Percentiles rank a stretch among this genome's conserved stretches.
These are phyloP conservation scores for Miamiensis avidus DNA, from an alignment of 169 alveolate genomes.

Conservation along the genomic window DNA sequence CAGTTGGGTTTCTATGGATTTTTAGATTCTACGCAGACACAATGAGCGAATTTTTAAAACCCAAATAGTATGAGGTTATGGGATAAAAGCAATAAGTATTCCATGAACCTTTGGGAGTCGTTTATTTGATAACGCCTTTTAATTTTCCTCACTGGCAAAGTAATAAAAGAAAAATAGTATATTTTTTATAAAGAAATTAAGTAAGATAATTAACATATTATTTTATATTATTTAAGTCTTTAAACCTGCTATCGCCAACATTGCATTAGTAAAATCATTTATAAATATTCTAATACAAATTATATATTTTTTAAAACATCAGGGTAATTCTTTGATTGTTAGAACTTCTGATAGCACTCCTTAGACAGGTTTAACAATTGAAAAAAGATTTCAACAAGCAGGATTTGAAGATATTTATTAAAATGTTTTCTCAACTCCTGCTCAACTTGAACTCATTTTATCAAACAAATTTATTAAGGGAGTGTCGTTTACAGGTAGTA, in stretches of 20 bases:
- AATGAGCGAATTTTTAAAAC: background rate
- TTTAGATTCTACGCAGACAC: background rate
- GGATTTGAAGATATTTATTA: slow-evolving; percentile 45
- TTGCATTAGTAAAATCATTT: background rate
- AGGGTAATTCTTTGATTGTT: background rate
- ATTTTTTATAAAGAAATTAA: too few species aligned
- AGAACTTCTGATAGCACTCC: background rate
- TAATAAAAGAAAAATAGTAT: too few species aligned
- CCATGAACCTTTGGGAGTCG: slow-evolving; percentile 50
- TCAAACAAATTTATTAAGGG: slow-evolving; percentile 51
- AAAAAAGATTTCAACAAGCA: slow-evolving; percentile 19
- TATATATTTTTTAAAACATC: too few species aligned
- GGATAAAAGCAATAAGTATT: too few species aligned
- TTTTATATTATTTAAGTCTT: background rate
- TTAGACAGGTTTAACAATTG: background rate
- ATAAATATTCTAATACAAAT: too few species aligned
- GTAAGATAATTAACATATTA: too few species aligned
- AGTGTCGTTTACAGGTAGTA: slow-evolving; percentile 57
- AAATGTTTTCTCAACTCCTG: slow-evolving; percentile 35
- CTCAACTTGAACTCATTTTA: slow-evolving; percentile 39
- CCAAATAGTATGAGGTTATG: background rate
- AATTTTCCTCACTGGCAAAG: slow-evolving; percentile 41
- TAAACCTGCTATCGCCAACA: background rate
- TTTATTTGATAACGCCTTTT: slow-evolving; percentile 39
- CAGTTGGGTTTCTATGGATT: too few species aligned